Percentiles rank a stretch among this genome's conserved stretches.
These are phyloP conservation scores for Fusarium chlamydosporum DNA, from an alignment of 2,329 filamentous ascomycete genomes.

Conservation along the genomic window DNA sequence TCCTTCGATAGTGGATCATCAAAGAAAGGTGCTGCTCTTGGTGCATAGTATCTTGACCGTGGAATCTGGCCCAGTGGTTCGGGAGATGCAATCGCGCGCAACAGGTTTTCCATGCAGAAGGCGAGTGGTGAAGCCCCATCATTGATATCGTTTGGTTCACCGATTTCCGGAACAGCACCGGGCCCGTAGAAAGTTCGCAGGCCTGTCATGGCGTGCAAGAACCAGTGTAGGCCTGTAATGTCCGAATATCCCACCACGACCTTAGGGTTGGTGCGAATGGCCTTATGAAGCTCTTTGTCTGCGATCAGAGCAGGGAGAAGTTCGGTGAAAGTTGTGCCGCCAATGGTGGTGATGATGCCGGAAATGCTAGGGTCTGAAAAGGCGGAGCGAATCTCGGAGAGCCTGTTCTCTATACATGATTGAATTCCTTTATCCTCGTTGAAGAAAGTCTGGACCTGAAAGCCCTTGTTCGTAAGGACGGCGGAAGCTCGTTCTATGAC, in stretches of 20 bases:
- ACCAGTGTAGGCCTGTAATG: slow-evolving; percentile 61
- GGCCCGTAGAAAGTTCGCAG: slow-evolving; percentile 62
- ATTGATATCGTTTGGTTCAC: slow-evolving; percentile 46
- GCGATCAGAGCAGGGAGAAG: slow-evolving; percentile 56
- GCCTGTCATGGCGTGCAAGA: slow-evolving; percentile 55
- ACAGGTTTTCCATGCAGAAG: slow-evolving; percentile 53
- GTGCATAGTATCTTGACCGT: slow-evolving; percentile 53
- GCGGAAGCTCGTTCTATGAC: slow-evolving; percentile 52
- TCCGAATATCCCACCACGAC: slow-evolving; percentile 61
- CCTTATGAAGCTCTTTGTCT: slow-evolving; percentile 54
- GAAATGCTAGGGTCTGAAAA: slow-evolving; percentile 56
- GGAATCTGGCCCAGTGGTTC: slow-evolving; percentile 53
- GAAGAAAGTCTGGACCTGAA: slow-evolving; percentile 54
- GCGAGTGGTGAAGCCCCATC: slow-evolving; percentile 50
- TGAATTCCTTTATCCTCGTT: slow-evolving; percentile 52
- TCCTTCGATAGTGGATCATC: slow-evolving; percentile 43
- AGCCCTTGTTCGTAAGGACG: slow-evolving; percentile 54
- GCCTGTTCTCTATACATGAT: slow-evolving; percentile 54
- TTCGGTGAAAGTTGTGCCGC: slow-evolving; percentile 58
- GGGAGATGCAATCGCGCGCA: slow-evolving; percentile 50
- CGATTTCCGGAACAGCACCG: slow-evolving; percentile 57
- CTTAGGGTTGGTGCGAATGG: slow-evolving; percentile 57
- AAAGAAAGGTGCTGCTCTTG: slow-evolving; percentile 45
- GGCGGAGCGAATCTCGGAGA: slow-evolving; percentile 57
- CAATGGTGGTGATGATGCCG: slow-evolving; percentile 59